Conservation (phyloP, 2,329 filamentous ascomycete genomes). For the Neodidymelliopsis sp. region DNA sequence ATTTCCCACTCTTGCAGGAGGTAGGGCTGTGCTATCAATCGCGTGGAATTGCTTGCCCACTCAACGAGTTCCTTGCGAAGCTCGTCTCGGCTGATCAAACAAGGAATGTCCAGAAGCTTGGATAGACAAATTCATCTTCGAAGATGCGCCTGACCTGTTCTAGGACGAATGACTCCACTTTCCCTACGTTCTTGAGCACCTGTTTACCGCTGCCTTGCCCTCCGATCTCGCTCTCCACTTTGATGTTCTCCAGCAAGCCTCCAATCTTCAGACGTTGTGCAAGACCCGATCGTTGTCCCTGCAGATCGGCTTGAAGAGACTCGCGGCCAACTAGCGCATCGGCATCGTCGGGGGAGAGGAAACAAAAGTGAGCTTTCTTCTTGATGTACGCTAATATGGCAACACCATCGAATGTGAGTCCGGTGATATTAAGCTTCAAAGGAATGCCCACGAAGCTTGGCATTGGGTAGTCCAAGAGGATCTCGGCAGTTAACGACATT, state of each 20-base stretch:
- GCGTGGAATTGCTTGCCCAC: conserved; percentile 14
- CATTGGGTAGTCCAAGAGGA: conserved; percentile 97
- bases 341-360: conserved; percentile 90
- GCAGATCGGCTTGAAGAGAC: conserved; percentile 38
- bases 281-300: conserved; percentile 34
- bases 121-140: conserved; percentile 98
- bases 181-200: conserved; percentile 96
- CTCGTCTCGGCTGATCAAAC: conserved; percentile 60
- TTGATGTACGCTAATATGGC: conserved; percentile 92
- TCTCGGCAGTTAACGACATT: conserved; percentile 90
- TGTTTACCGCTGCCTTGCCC: conserved; percentile 90
- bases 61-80: neutral
- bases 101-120: conserved; percentile 97
- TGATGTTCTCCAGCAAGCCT: conserved; percentile 87
- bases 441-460: conserved; percentile 97
- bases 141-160: conserved; percentile 97
- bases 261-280: conserved; percentile 63
- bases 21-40: conserved; percentile 19
- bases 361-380: conserved; percentile 90
- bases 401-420: conserved; percentile 92
- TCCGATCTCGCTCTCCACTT: conserved; percentile 97
- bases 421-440: conserved; percentile 92
- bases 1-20: conserved; percentile 26
- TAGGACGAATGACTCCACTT: conserved; percentile 96
- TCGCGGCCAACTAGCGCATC: conserved; percentile 65